Conservation (phyloP, 2,329 filamentous ascomycete genomes). For the Cladorrhinum sp. region DNA sequence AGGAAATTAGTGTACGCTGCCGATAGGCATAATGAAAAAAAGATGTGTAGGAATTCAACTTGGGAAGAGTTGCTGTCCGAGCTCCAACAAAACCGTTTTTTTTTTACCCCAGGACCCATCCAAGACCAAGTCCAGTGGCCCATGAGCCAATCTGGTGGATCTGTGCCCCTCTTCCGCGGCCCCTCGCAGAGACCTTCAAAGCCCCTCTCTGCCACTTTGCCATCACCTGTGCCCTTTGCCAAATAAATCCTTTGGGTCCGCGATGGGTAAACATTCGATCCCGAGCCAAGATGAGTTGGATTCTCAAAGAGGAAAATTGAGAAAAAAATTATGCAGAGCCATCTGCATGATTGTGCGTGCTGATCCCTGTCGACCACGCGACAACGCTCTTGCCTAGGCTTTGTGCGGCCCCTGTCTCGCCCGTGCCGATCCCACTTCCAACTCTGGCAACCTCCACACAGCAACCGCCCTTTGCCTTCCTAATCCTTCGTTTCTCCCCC, state of each 20-base stretch:
- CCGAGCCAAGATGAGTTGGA: background rate
- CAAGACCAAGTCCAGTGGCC: background rate
- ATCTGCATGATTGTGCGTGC: constrained; percentile 10
- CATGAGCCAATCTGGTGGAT: background rate
- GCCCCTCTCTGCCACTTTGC: constrained; percentile 10
- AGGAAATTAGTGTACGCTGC: no score
- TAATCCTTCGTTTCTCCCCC: constrained; percentile 1
- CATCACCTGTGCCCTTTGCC: background rate
- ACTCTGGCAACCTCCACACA: background rate
- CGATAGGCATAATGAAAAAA: background rate
- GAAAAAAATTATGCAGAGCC: background rate
- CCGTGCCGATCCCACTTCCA: constrained; percentile 26
- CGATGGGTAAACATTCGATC: background rate
- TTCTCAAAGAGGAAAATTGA: constrained; percentile 3
- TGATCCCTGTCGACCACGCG: constrained; percentile 29
- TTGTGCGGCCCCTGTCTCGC: constrained; percentile 25
- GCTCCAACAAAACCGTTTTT: background rate
- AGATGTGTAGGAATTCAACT: background rate
- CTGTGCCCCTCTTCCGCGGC: background rate
- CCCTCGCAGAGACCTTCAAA: background rate
- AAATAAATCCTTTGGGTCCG: background rate
- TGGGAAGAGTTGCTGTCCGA: background rate
- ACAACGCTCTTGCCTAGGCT: constrained; percentile 12
- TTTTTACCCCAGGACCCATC: background rate
- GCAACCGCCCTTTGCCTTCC: constrained; percentile 6